phyloP scores from a whole-genome alignment of 352 stramenopile genomes.

The Poterioochromonas sp. region DNA sequence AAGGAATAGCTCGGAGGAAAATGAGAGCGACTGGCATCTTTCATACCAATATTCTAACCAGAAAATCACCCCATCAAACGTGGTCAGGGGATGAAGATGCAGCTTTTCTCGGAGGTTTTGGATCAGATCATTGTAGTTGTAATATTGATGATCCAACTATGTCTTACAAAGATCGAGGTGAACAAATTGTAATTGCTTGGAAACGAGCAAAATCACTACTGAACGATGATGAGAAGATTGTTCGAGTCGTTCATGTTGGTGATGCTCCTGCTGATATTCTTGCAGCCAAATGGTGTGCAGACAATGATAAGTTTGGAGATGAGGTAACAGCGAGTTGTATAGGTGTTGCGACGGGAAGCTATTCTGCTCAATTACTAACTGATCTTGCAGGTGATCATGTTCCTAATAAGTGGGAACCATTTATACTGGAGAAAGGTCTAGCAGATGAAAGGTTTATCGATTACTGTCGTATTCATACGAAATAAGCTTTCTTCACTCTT shows the following conservation, averaged over 20 bases:
- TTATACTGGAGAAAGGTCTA: slow-evolving; percentile 43
- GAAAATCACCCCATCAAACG: slow-evolving; percentile 34
- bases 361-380: slow-evolving; percentile 42
- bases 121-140: slow-evolving; percentile 48
- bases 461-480: slow-evolving; percentile 40
- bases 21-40: slow-evolving; percentile 45
- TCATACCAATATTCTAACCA: slow-evolving; percentile 42
- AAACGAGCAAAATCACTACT: slow-evolving; percentile 41
- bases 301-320: slow-evolving; percentile 26
- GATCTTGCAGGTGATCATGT: slow-evolving; percentile 42
- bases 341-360: slow-evolving; percentile 47
- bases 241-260: slow-evolving; percentile 47
- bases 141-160: slow-evolving; percentile 44
- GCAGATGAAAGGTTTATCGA: slow-evolving; percentile 43
- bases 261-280: slow-evolving; percentile 51
- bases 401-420: slow-evolving; percentile 44
- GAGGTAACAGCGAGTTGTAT: slow-evolving; percentile 43
- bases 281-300: slow-evolving; percentile 44
- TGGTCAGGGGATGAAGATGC: slow-evolving; percentile 44
- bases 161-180: slow-evolving; percentile 49
- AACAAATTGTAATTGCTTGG: slow-evolving; percentile 48
- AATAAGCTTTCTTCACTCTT: too few species aligned
- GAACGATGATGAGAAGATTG: slow-evolving; percentile 27
- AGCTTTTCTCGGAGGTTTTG: slow-evolving; percentile 48
- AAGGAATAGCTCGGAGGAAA: slow-evolving; percentile 47